Percentiles rank a stretch among this genome's conserved stretches.
These are phyloP conservation scores for Fusarium sp. DNA, from an alignment of 2,329 filamentous ascomycete genomes.

Conservation along the genomic window DNA sequence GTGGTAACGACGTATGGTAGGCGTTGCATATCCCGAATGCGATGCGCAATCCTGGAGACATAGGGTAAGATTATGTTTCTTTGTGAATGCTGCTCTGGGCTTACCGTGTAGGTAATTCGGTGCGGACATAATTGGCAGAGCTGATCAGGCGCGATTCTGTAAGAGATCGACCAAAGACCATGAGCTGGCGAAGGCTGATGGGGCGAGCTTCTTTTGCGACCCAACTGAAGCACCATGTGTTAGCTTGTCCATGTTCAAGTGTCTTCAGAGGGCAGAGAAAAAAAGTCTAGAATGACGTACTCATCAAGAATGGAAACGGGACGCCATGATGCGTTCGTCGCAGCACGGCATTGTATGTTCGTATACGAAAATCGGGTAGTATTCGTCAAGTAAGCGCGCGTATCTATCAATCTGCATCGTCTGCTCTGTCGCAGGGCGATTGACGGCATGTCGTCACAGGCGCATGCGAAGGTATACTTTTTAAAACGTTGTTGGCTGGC, in stretches of 20 bases:
- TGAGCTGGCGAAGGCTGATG: slow-evolving; percentile 96
- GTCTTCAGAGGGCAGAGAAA: neutral
- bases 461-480: slow-evolving; percentile 49
- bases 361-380: slow-evolving; percentile 13
- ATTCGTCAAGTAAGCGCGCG: slow-evolving; percentile 29
- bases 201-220: slow-evolving; percentile 90
- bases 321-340: slow-evolving; percentile 63
- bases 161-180: slow-evolving; percentile 94
- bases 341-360: slow-evolving; percentile 35
- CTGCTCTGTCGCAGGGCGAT: slow-evolving; percentile 60
- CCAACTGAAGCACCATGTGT: slow-evolving; percentile 71
- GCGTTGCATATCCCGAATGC: slow-evolving; percentile 96
- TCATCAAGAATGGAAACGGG: slow-evolving; percentile 73
- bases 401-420: slow-evolving; percentile 52
- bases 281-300: slow-evolving; percentile 55
- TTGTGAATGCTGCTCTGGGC: slow-evolving; percentile 19
- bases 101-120: slow-evolving; percentile 81
- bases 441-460: slow-evolving; percentile 57
- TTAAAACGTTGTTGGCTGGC: neutral
- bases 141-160: slow-evolving; percentile 90
- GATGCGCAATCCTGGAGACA: slow-evolving; percentile 80
- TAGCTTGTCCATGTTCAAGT: slow-evolving; percentile 19
- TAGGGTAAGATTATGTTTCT: slow-evolving; percentile 21
- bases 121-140: slow-evolving; percentile 97
- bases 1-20: slow-evolving; percentile 95